These are phyloP conservation scores for Aspergillus tanneri DNA, from an alignment of 2,329 filamentous ascomycete species.

Conservation along the genomic window DNA sequence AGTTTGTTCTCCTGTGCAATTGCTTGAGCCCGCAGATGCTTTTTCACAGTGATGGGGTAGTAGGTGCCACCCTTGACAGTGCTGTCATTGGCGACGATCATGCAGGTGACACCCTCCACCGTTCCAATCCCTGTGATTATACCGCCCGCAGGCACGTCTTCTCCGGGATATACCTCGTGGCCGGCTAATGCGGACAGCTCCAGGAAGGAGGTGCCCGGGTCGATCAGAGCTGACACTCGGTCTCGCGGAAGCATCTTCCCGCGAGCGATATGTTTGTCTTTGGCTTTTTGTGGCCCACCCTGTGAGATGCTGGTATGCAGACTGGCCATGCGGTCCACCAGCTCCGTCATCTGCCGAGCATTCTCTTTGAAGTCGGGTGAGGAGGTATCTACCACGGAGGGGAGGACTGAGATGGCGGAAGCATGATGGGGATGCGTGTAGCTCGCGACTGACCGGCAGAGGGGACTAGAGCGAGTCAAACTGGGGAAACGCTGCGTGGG, in stretches of 20 bases:
- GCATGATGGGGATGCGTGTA: conserved; percentile 82
- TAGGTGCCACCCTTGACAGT: conserved; percentile 98
- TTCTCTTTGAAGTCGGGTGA: conserved; percentile 82
- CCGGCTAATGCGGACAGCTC: conserved; percentile 93
- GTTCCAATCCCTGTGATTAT: conserved; percentile 91
- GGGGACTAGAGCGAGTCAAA: conserved; percentile 9
- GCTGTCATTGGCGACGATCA: conserved; percentile 93
- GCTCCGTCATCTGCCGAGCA: conserved; percentile 70
- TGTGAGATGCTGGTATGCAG: conserved; percentile 70
- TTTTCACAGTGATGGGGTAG: conserved; percentile 96
- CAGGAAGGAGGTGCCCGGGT: conserved; percentile 85
- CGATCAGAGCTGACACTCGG: conserved; percentile 80
- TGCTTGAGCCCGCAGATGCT: conserved; percentile 88
- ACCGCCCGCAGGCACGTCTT: conserved; percentile 83
- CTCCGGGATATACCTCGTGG: conserved; percentile 78
- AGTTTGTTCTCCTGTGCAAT: conserved; percentile 83
- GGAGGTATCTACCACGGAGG: conserved; percentile 70
- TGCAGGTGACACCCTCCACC: conserved; percentile 85
- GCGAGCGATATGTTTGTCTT: conserved; percentile 80
- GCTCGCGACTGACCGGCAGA: conserved; percentile 59
- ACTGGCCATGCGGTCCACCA: conserved; percentile 65
- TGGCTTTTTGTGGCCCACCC: conserved; percentile 77
- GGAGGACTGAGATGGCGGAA: conserved; percentile 75
- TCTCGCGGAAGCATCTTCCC: conserved; percentile 95
- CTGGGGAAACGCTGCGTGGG: conserved; percentile 14